Conservation (phyloP, 2,329 filamentous ascomycete species). For the Juglanconis oblonga region DNA sequence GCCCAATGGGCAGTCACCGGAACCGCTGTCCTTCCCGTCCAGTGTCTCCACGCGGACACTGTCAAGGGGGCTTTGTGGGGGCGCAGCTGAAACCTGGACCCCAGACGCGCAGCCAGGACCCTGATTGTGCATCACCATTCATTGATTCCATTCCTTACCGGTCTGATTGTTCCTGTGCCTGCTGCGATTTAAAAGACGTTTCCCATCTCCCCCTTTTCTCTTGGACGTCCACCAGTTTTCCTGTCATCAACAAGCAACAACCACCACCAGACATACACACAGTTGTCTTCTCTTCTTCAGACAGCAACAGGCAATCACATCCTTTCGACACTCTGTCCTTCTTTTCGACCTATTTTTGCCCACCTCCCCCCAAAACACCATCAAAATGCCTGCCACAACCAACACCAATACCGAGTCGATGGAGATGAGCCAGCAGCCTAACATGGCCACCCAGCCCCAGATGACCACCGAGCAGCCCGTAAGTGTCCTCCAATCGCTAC, state of each 20-base stretch:
- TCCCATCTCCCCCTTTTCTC: neutral
- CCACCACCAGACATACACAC: neutral
- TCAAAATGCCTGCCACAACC: slow-evolving; percentile 7
- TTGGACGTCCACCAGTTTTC: too few species aligned
- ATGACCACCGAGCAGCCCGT: slow-evolving; percentile 24
- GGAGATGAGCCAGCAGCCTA: slow-evolving; percentile 16
- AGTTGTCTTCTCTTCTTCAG: neutral
- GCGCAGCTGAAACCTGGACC: neutral
- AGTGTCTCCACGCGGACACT: too few species aligned
- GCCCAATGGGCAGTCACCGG: too few species aligned
- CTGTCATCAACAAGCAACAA: neutral
- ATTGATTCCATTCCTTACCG: neutral
- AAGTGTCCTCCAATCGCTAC: slow-evolving; percentile 19
- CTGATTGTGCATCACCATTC: slow-evolving; percentile 1
- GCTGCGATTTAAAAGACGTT: neutral
- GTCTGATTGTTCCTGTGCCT: neutral
- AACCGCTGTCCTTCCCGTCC: too few species aligned
- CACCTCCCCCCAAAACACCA: neutral
- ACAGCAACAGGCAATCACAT: neutral
- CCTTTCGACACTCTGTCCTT: neutral
- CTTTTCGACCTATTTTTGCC: neutral
- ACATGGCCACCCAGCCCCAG: slow-evolving; percentile 20
- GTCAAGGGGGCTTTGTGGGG: too few species aligned
- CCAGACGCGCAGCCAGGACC: neutral
- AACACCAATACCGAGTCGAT: slow-evolving; percentile 17